phyloP scores from a whole-genome alignment of 495 filamentous ascomycete genomes.

The Penicillium dipodomyicola region DNA sequence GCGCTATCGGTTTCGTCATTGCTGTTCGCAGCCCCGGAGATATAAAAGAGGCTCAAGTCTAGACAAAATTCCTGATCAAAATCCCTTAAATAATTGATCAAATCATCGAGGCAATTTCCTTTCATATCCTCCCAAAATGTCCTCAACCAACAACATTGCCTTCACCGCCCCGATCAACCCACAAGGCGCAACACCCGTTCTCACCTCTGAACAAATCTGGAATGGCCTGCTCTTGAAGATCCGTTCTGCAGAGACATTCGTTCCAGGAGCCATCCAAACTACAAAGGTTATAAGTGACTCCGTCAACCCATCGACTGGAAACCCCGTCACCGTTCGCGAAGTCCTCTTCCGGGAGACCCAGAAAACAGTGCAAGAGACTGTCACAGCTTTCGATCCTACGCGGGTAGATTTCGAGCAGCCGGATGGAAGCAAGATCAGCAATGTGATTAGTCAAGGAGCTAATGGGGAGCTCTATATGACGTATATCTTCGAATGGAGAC shows the following conservation, averaged over 20 bases:
- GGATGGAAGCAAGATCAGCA: conserved; percentile 40
- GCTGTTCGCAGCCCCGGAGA: not conserved
- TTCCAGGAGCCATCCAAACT: conserved; percentile 44
- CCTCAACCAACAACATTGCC: conserved; percentile 42
- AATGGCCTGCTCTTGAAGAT: conserved; percentile 50
- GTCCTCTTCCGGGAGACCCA: conserved; percentile 25
- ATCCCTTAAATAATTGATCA: not conserved
- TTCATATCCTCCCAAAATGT: conserved; percentile 14
- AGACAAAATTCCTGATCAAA: not conserved
- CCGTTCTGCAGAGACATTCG: conserved; percentile 50
- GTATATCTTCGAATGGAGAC: conserved; percentile 53
- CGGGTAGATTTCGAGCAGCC: conserved; percentile 39
- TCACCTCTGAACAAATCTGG: conserved; percentile 51
- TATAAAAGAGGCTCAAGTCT: not conserved
- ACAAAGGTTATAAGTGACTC: conserved; percentile 41
- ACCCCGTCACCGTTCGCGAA: conserved; percentile 27
- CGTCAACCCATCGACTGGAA: conserved; percentile 29
- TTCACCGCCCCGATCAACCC: conserved; percentile 56
- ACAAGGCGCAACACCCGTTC: conserved; percentile 33
- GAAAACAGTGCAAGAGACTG: conserved; percentile 25
- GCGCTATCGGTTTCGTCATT: conserved; percentile 7
- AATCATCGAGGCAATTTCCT: not conserved
- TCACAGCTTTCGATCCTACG: conserved; percentile 24
- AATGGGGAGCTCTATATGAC: conserved; percentile 49
- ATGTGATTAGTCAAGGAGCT: conserved; percentile 49